Percentiles rank a stretch among this genome's conserved stretches.
Conservation (phyloP, 2,329 filamentous ascomycete genomes). For the Hymenoscyphus occultus region DNA sequence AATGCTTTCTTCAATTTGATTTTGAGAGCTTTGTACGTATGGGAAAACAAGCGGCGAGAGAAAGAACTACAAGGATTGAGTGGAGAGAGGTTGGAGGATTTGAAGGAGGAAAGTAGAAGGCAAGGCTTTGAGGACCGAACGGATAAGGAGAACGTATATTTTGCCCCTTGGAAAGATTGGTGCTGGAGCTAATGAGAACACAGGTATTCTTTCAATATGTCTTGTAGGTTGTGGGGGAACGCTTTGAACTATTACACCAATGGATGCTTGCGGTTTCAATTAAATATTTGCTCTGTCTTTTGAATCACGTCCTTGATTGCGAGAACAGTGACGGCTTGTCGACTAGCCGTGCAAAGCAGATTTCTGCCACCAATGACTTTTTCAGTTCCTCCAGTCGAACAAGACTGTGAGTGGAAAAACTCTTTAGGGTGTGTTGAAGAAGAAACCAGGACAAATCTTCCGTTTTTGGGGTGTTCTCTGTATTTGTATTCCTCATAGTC, state of each 20-base stretch:
- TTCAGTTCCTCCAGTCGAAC: not conserved
- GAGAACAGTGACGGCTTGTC: not conserved
- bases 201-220: conserved; percentile 20
- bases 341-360: not conserved
- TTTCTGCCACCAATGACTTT: not conserved
- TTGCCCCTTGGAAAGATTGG: not conserved
- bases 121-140: conserved; percentile 43
- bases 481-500: not conserved
- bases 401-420: not conserved
- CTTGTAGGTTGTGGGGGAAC: not conserved
- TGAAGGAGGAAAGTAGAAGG: conserved; percentile 33
- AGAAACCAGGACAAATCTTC: not conserved
- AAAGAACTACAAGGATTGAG: conserved; percentile 30
- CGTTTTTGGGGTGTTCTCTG: not conserved
- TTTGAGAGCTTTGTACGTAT: conserved; percentile 20
- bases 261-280: not conserved
- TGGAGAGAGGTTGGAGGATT: conserved; percentile 35
- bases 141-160: conserved; percentile 38
- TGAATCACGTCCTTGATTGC: no score
- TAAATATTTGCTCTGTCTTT: no score
- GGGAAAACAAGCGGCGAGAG: conserved; percentile 27
- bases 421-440: not conserved
- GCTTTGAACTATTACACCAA: not conserved
- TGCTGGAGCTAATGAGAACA: not conserved
- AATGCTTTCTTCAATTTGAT: conserved; percentile 18